A percentile compares a stretch with the other conserved stretches of the same genome.
These are phyloP conservation scores for Acacia pycnantha DNA, from an alignment of 331 rosid genomes.

Conservation along the genomic window DNA sequence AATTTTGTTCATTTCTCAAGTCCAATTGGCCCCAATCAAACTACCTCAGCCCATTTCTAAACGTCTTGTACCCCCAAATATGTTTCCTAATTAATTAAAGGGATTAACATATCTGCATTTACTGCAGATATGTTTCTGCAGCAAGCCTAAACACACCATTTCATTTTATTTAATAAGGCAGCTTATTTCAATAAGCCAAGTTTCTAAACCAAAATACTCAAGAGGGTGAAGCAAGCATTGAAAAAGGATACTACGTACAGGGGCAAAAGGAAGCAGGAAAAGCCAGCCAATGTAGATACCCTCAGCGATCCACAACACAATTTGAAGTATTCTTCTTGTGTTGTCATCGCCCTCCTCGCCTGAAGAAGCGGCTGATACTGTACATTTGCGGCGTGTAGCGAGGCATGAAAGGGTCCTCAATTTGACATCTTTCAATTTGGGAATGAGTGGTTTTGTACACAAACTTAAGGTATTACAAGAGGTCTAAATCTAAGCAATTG, in stretches of 20 bases:
- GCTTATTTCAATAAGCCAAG: too few species aligned
- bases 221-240: neutral
- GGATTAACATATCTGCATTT: too few species aligned
- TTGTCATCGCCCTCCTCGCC: slow-evolving; percentile 32
- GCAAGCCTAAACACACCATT: too few species aligned
- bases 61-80: too few species aligned
- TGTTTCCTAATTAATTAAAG: too few species aligned
- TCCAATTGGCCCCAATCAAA: too few species aligned
- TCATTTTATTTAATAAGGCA: too few species aligned
- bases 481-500: slow-evolving; percentile 22
- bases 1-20: too few species aligned
- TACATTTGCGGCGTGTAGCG: slow-evolving; percentile 46
- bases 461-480: neutral
- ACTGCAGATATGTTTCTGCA: too few species aligned
- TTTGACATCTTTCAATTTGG: slow-evolving; percentile 1
- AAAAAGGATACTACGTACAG: slow-evolving; percentile 53
- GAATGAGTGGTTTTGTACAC: slow-evolving; percentile 5
- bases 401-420: slow-evolving; percentile 33
- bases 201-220: neutral
- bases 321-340: slow-evolving; percentile 42
- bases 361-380: slow-evolving; percentile 9
- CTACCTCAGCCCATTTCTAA: too few species aligned
- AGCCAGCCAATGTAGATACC: slow-evolving; percentile 83
- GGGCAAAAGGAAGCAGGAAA: slow-evolving; percentile 89
- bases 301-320: slow-evolving; percentile 66